Percentiles rank a stretch among this genome's conserved stretches.
These are phyloP conservation scores for Prosopis cineraria DNA, from an alignment of 306 rosid species.

Conservation along the genomic window DNA sequence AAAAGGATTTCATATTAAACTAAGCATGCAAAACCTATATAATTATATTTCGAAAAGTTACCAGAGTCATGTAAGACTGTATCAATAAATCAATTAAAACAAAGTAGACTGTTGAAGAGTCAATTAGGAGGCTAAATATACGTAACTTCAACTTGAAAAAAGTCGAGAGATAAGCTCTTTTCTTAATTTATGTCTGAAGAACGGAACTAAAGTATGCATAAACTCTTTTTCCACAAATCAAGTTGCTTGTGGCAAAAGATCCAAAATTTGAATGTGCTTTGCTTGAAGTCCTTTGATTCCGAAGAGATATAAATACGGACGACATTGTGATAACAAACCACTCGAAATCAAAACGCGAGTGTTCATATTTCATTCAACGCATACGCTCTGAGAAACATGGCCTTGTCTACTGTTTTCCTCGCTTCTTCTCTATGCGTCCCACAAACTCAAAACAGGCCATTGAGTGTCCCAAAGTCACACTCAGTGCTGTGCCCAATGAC, in stretches of 20 bases:
- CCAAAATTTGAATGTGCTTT: neutral
- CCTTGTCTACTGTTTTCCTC: neutral
- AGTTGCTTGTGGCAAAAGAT: constrained; percentile 22
- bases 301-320: neutral
- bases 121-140: too few relatives aligned
- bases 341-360: neutral
- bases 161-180: too few relatives aligned
- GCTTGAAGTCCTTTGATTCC: constrained; percentile 17
- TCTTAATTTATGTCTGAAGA: too few relatives aligned
- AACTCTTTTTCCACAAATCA: neutral
- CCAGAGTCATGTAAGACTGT: too few relatives aligned
- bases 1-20: too few relatives aligned
- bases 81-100: too few relatives aligned
- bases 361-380: neutral
- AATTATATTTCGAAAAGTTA: too few relatives aligned
- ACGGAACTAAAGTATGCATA: neutral
- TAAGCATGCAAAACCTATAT: too few relatives aligned
- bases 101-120: too few relatives aligned
- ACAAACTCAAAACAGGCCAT: neutral
- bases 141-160: too few relatives aligned
- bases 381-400: neutral
- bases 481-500: neutral
- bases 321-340: neutral
- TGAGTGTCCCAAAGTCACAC: neutral
- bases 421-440: neutral